phyloP scores from a whole-genome alignment of 1,284 basidiomycete species.

The Tilletia indica region DNA sequence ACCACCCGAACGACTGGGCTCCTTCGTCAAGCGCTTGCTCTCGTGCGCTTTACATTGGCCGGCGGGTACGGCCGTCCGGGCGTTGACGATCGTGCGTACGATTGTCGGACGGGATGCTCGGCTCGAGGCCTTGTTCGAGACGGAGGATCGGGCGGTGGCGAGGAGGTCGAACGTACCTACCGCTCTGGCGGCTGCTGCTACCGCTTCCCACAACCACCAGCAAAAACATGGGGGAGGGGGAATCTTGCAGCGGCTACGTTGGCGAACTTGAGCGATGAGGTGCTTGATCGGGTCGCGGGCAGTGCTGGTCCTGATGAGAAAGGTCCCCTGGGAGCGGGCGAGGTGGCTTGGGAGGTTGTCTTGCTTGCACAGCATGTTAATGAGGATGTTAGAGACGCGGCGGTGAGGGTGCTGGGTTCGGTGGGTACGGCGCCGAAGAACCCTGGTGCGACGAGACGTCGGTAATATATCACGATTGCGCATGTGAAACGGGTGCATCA shows the following conservation, averaged over 20 bases:
- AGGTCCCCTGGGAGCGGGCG: slow-evolving; percentile 18
- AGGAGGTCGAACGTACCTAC: slow-evolving; percentile 13
- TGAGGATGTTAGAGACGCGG: slow-evolving; percentile 21
- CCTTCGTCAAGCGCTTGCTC: slow-evolving; percentile 86
- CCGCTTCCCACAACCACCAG: not conserved
- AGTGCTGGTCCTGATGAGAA: slow-evolving; percentile 8
- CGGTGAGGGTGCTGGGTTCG: slow-evolving; percentile 1
- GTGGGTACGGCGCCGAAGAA: slow-evolving; percentile 14
- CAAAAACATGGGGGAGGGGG: not conserved
- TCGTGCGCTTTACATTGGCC: slow-evolving; percentile 78
- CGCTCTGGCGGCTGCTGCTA: not conserved
- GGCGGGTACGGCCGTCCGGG: slow-evolving; percentile 65
- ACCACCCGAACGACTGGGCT: slow-evolving; percentile 77
- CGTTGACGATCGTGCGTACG: slow-evolving; percentile 70
- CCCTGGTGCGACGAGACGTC: slow-evolving; percentile 12
- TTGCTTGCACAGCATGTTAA: slow-evolving; percentile 18
- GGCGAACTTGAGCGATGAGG: slow-evolving; percentile 62
- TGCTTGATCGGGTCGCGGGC: slow-evolving; percentile 15
- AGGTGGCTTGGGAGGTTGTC: slow-evolving; percentile 21
- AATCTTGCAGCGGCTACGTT: not conserved
- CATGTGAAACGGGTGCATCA: too few relatives aligned
- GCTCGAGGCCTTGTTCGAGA: slow-evolving; percentile 78
- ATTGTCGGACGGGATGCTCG: slow-evolving; percentile 75
- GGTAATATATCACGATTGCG: not conserved
- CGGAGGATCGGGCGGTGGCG: slow-evolving; percentile 71